These are phyloP conservation scores for Skeletonema potamos DNA, from an alignment of 108 stramenopile species.

Conservation along the genomic window DNA sequence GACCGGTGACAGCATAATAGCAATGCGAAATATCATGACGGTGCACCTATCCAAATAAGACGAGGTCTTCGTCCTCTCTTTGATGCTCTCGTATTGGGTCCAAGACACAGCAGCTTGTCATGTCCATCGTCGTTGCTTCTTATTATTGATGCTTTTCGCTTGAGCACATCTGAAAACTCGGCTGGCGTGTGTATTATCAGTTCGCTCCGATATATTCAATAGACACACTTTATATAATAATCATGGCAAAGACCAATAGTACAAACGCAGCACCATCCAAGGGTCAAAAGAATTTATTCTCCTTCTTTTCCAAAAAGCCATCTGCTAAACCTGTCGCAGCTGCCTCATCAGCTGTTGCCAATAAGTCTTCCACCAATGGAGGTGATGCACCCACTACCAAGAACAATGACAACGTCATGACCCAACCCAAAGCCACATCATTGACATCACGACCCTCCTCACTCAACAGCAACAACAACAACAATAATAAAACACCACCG, in stretches of 20 bases:
- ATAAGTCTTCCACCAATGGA: neutral
- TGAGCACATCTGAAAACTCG: neutral
- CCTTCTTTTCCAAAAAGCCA: conserved; percentile 65
- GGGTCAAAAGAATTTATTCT: conserved; percentile 51
- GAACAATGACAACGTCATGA: neutral
- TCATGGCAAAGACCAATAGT: conserved; percentile 5
- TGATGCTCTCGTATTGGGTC: no score
- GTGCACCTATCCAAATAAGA: no score
- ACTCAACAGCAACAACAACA: neutral
- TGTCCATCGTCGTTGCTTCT: no score
- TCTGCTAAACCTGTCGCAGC: neutral
- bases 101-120: no score
- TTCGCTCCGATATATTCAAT: no score
- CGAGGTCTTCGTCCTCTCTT: no score
- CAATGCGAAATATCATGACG: no score
- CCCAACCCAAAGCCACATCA: neutral
- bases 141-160: no score
- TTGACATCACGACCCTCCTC: neutral
- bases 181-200: no score
- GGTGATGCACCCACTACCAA: neutral
- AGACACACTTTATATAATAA: neutral
- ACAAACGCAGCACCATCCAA: neutral
- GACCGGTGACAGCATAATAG: no score
- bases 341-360: no score
- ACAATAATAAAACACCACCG: neutral